Percentiles rank a stretch among this genome's conserved stretches.
Evolutionary conservation across 352 stramenopile species (phyloP).

Genomic region (Thraustotheca clavata): DNA sequence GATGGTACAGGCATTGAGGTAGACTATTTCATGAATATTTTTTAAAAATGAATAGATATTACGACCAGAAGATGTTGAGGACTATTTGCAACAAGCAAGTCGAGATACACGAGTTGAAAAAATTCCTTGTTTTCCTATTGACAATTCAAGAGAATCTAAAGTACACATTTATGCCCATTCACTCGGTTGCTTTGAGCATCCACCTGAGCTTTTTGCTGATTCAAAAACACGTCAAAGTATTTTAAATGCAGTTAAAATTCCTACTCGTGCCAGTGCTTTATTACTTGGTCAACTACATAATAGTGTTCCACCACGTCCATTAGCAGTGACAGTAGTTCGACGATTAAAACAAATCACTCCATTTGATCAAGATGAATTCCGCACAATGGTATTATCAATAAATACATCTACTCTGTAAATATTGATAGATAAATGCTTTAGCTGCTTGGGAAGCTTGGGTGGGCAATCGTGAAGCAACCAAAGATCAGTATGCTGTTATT

Average conservation of each 20-base stretch:
- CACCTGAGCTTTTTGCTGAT: slow-evolving; percentile 33
- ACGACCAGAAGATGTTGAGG: slow-evolving; percentile 35
- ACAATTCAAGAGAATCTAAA: neutral
- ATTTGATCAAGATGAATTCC: slow-evolving; percentile 22
- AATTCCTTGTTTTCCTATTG: neutral
- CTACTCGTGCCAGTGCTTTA: slow-evolving; percentile 16
- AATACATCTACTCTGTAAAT: slow-evolving; percentile 10
- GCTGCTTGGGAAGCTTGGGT: slow-evolving; percentile 43
- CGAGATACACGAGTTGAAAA: neutral
- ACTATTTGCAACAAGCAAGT: slow-evolving; percentile 21
- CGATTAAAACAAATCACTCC: slow-evolving; percentile 39
- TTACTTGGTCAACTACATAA: slow-evolving; percentile 29
- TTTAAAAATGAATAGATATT: slow-evolving; percentile 24
- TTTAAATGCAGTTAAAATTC: slow-evolving; percentile 35
- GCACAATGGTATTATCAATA: neutral
- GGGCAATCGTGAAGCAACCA: slow-evolving; percentile 40
- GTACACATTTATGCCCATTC: slow-evolving; percentile 16
- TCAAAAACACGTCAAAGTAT: slow-evolving; percentile 32
- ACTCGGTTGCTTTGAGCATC: neutral
- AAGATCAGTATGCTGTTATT: slow-evolving; percentile 53
- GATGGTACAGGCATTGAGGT: slow-evolving; percentile 53
- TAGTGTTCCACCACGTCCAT: neutral
- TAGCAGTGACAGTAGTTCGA: slow-evolving; percentile 40
- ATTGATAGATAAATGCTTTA: slow-evolving; percentile 37
- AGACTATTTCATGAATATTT: neutral